These are phyloP conservation scores for Colletotrichum kahawae DNA, from an alignment of 2,329 filamentous ascomycete genomes.

Conservation along the genomic window DNA sequence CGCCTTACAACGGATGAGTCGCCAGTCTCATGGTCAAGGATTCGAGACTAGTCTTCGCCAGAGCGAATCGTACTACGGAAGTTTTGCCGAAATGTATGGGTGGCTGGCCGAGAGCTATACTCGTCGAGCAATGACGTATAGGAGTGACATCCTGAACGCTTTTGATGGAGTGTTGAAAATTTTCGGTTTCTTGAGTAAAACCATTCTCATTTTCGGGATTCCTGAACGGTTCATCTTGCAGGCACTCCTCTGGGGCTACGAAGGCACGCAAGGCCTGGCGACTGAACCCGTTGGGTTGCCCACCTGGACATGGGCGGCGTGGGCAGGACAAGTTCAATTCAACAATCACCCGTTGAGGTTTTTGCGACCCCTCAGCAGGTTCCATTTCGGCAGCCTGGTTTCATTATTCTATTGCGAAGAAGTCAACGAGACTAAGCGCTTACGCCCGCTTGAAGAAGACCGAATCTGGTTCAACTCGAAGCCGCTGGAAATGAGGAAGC, in stretches of 20 bases:
- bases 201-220: neutral
- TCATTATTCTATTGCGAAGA: neutral
- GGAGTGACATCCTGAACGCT: neutral
- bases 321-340: neutral
- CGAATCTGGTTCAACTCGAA: neutral
- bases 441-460: neutral
- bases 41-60: neutral
- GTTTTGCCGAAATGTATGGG: neutral
- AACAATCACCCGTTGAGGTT: neutral
- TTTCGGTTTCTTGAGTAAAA: neutral
- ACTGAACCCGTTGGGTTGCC: neutral
- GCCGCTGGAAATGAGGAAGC: neutral
- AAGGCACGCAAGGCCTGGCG: neutral
- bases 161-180: neutral
- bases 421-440: neutral
- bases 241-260: neutral
- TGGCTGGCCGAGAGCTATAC: neutral
- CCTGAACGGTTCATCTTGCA: neutral
- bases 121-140: neutral
- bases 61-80: neutral
- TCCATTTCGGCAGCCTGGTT: neutral
- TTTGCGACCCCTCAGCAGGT: neutral
- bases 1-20: neutral
- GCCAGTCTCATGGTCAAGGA: neutral
- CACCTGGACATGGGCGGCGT: neutral